Percentiles rank a stretch among this genome's conserved stretches.
phyloP scores from a whole-genome alignment of 2,329 filamentous ascomycete genomes.

The Aulographum hederae region DNA sequence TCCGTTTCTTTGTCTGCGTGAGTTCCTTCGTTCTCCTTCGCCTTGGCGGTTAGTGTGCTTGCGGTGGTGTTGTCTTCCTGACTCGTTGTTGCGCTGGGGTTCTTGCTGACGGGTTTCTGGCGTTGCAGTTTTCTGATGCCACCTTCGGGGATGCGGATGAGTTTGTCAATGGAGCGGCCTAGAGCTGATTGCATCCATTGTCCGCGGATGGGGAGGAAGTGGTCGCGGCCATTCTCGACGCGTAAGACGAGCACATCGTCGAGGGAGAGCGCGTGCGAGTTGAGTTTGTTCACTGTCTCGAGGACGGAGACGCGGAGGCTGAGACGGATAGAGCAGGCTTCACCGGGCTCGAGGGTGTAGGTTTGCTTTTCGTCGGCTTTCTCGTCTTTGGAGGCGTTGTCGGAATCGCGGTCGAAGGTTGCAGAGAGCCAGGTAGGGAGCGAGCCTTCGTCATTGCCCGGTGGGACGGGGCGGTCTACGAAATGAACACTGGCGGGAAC shows the following conservation, averaged over 20 bases:
- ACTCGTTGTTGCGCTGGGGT: not conserved
- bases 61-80: slow-evolving; percentile 3
- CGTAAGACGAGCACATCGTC: slow-evolving; percentile 82
- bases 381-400: slow-evolving; percentile 8
- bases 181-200: slow-evolving; percentile 70
- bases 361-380: slow-evolving; percentile 18
- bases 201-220: slow-evolving; percentile 71
- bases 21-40: not conserved
- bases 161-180: slow-evolving; percentile 69
- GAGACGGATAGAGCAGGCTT: slow-evolving; percentile 55
- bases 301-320: slow-evolving; percentile 48
- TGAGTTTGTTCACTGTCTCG: slow-evolving; percentile 48
- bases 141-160: slow-evolving; percentile 66
- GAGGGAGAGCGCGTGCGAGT: slow-evolving; percentile 44
- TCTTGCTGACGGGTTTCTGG: slow-evolving; percentile 25
- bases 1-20: slow-evolving; percentile 7
- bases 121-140: slow-evolving; percentile 54
- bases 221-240: slow-evolving; percentile 67
- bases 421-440: slow-evolving; percentile 53
- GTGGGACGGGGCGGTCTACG: slow-evolving; percentile 45
- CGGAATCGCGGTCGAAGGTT: slow-evolving; percentile 37
- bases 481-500: slow-evolving; percentile 67
- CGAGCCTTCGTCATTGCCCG: slow-evolving; percentile 22
- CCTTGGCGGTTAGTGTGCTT: slow-evolving; percentile 1
- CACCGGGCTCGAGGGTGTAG: slow-evolving; percentile 65